These are phyloP conservation scores for Pythium periplocum DNA, from an alignment of 352 stramenopile genomes.

Conservation along the genomic window DNA sequence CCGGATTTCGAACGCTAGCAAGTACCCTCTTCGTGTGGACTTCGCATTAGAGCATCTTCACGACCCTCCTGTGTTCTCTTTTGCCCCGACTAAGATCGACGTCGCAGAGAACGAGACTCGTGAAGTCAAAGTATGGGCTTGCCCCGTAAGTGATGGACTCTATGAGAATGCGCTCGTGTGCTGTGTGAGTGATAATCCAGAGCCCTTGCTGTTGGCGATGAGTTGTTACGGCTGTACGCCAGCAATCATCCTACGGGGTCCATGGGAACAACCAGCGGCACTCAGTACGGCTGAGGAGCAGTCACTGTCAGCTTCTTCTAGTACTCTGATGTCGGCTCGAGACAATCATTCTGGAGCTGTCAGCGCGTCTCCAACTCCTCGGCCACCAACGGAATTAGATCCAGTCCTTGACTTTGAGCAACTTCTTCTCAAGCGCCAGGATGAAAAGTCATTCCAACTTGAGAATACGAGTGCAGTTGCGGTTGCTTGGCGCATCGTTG, in stretches of 20 bases:
- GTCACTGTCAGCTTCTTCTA: neutral
- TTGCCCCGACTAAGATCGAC: slow-evolving; percentile 69
- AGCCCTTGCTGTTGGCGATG: slow-evolving; percentile 82
- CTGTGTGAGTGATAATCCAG: slow-evolving; percentile 89
- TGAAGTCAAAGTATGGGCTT: slow-evolving; percentile 90
- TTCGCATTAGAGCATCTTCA: slow-evolving; percentile 34
- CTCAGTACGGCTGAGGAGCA: slow-evolving; percentile 42
- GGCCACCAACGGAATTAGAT: neutral
- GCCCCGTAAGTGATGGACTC: slow-evolving; percentile 53
- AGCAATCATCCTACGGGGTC: slow-evolving; percentile 66
- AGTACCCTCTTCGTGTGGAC: slow-evolving; percentile 67
- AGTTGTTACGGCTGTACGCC: slow-evolving; percentile 85
- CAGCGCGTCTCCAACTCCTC: slow-evolving; percentile 1
- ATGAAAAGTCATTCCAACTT: slow-evolving; percentile 86
- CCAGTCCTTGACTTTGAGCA: slow-evolving; percentile 89
- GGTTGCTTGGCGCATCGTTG: slow-evolving; percentile 60
- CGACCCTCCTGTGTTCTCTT: slow-evolving; percentile 42
- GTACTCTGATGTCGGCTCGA: neutral
- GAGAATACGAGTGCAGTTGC: slow-evolving; percentile 78
- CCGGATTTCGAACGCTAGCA: slow-evolving; percentile 88
- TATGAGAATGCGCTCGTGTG: slow-evolving; percentile 84
- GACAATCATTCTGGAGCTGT: neutral
- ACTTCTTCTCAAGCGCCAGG: slow-evolving; percentile 82
- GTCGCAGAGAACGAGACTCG: slow-evolving; percentile 86
- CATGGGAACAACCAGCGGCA: slow-evolving; percentile 74